Evolutionary conservation across 768 basidiomycete species (phyloP).

Genomic region (Xerocomellus dryophilus): DNA sequence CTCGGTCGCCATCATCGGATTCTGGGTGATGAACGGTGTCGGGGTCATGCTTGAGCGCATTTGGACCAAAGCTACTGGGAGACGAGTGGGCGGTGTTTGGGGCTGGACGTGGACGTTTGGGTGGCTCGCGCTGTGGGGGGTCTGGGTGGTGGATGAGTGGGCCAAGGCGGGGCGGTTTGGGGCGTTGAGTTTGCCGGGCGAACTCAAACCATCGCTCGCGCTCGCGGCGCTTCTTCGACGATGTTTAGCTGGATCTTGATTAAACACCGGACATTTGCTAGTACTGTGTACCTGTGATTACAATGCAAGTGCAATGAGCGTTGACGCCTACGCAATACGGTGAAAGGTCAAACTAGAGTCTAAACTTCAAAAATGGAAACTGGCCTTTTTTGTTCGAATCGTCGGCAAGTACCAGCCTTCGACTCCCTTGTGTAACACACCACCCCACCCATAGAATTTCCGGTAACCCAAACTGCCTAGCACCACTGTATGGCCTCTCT

Average conservation of each 20-base stretch:
- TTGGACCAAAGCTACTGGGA: background rate
- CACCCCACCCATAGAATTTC: too few relatives aligned
- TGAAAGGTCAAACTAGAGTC: background rate
- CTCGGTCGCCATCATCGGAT: background rate
- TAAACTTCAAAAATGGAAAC: too few relatives aligned
- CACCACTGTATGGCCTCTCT: too few relatives aligned
- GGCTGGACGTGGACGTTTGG: background rate
- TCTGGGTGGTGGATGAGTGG: background rate
- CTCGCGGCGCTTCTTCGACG: constrained; percentile 27
- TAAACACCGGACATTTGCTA: too few relatives aligned
- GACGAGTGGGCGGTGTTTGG: background rate
- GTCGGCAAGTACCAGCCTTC: too few relatives aligned
- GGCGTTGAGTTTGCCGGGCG: constrained; percentile 2
- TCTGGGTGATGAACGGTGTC: background rate
- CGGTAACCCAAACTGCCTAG: too few relatives aligned
- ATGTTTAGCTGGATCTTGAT: background rate
- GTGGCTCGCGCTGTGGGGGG: background rate
- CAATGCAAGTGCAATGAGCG: too few relatives aligned
- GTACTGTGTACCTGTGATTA: too few relatives aligned
- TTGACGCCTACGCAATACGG: too few relatives aligned
- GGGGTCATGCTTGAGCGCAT: background rate
- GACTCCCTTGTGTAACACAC: too few relatives aligned
- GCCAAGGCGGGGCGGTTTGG: background rate
- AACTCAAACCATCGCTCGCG: constrained; percentile 3
- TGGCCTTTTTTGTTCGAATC: too few relatives aligned